Evolutionary conservation across 805 yeast species (phyloP).

Genomic region (Pichia kluyveri): DNA sequence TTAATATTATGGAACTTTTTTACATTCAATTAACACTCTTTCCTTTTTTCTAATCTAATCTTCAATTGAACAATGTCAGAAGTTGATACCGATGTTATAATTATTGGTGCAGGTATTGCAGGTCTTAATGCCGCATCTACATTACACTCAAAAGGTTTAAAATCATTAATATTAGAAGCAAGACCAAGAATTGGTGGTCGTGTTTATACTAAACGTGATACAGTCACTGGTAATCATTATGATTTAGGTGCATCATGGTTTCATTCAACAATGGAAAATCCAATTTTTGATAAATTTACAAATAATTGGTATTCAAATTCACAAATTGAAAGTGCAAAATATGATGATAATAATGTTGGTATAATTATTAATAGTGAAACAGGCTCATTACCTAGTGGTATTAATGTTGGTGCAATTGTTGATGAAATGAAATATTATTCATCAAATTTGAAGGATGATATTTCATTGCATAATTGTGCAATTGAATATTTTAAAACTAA

Average conservation of each 20-base stretch:
- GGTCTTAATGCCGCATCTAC: constrained; percentile 42
- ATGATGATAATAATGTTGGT: constrained; percentile 22
- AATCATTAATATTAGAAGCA: constrained; percentile 36
- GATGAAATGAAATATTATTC: constrained; percentile 23
- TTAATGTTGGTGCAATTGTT: constrained; percentile 27
- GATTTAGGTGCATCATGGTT: constrained; percentile 52
- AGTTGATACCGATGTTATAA: constrained; percentile 24
- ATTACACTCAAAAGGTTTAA: constrained; percentile 23
- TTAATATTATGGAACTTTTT: too few species aligned
- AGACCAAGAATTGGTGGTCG: constrained; percentile 40
- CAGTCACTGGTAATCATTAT: constrained; percentile 18
- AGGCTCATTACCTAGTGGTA: constrained; percentile 12
- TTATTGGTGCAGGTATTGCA: constrained; percentile 45
- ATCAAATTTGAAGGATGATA: constrained; percentile 25
- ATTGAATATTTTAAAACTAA: constrained; percentile 17
- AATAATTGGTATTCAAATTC: constrained; percentile 9
- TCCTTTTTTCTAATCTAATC: not conserved
- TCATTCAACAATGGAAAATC: constrained; percentile 38
- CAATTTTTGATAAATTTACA: constrained; percentile 26
- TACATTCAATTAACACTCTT: not conserved
- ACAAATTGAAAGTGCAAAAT: constrained; percentile 15
- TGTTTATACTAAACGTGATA: constrained; percentile 23
- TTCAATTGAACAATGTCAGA: not conserved
- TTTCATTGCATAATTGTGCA: constrained; percentile 19
- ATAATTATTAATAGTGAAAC: constrained; percentile 4